Percentiles rank a stretch among this genome's conserved stretches.
Evolutionary conservation across 2,329 filamentous ascomycete species (phyloP).

Genomic region (Beauveria bassiana): DNA sequence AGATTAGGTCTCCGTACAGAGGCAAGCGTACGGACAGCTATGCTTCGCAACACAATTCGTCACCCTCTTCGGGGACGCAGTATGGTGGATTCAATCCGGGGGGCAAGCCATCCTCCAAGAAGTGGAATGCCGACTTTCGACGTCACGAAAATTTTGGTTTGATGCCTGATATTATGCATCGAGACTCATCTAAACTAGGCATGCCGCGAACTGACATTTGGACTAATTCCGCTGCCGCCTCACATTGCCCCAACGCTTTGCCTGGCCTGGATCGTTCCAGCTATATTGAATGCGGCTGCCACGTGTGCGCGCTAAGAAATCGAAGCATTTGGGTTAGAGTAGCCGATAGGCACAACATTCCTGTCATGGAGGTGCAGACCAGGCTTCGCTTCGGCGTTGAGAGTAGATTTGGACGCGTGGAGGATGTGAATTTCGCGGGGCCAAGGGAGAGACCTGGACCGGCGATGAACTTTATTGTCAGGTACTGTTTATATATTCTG

Average conservation of each 20-base stretch:
- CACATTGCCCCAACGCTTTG: neutral
- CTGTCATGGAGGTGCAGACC: slow-evolving; percentile 18
- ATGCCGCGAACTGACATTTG: neutral
- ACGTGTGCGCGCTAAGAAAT: slow-evolving; percentile 22
- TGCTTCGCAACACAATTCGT: neutral
- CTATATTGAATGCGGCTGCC: slow-evolving; percentile 25
- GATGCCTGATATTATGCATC: neutral
- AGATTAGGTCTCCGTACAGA: neutral
- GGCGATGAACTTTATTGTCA: slow-evolving; percentile 19
- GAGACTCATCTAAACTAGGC: neutral
- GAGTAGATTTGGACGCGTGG: slow-evolving; percentile 23
- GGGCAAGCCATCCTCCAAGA: neutral
- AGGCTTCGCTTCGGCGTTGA: slow-evolving; percentile 24
- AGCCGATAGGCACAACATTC: slow-evolving; percentile 15
- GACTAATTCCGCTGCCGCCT: neutral
- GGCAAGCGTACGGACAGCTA: neutral
- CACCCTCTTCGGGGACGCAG: neutral
- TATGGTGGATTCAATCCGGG: neutral
- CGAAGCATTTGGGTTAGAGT: slow-evolving; percentile 23
- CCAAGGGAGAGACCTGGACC: neutral
- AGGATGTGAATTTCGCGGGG: slow-evolving; percentile 18
- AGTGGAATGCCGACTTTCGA: neutral
- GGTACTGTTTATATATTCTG: slow-evolving; percentile 16
- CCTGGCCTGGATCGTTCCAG: neutral
- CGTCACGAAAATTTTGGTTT: neutral